Base-by-base conservation (phyloP, 2,329 filamentous ascomycete species). In the Akanthomyces uredinophilus region DNA sequence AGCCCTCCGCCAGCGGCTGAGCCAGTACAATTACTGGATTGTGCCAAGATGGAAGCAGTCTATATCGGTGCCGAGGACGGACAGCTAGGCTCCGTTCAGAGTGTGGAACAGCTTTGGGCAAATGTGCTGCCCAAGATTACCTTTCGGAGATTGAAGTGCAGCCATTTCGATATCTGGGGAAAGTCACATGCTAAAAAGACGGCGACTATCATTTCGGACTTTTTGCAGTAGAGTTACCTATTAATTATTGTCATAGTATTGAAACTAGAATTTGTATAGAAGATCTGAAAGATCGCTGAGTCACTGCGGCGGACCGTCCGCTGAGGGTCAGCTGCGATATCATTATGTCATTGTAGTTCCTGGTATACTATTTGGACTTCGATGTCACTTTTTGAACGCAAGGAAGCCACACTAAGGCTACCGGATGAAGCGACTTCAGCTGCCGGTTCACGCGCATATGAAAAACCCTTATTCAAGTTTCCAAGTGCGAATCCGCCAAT, bases 401-500 rank as follows among this genome's bases (percentile, higher is more conserved):
- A 29, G 27, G 6, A 29, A 29, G 27, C 27, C 27, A 29, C 6
- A 29, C 27, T 35, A 29, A 51, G 20, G 29, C 50, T 52, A 5
- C 50, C n/a, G 13, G 37, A 37, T 22, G 29, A 22, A 18, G 29
- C n/a, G 50, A 14, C 24, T 37, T 37, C 10, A 10, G n/a, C 20
- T 32, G 32, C 27, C 18, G 18, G 50, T 18, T 13, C 8, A 22
- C 50, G 32, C 29, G n/a, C 18, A 51, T 20, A 35, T 29, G 18
- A 59, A 14, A n/a, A 29, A 39, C 32, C 39, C 43, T 59, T 11
- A 39, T 39, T 50, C 24, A 16, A 59, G 29, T 29, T 24, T 32
- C 56, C 56, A 59, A 43, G 56, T 59, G 5, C 56, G 56, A 1
- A 59, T 20, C n/a, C 56, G 44, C 56, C 56, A 59, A 29, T 59